These are phyloP conservation scores for Penicillium italicum DNA, from an alignment of 2,329 filamentous ascomycete genomes.

Conservation along the genomic window DNA sequence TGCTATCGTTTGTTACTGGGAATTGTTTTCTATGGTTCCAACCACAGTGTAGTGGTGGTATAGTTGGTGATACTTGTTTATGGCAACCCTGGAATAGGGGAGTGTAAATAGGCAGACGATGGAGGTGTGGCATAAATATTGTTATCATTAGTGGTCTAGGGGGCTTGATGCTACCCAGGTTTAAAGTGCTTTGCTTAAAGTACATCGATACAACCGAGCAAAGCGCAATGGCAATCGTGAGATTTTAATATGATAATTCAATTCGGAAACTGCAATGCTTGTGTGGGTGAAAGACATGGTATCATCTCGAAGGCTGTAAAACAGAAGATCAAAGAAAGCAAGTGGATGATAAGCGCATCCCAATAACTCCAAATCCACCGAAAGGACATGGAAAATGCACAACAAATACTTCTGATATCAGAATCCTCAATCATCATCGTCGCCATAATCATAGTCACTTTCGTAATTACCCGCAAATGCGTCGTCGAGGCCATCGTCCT, in stretches of 20 bases:
- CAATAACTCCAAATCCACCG: not conserved
- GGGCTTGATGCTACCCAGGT: not conserved
- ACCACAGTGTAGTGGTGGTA: not conserved
- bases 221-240: not conserved
- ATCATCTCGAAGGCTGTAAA: constrained; percentile 6
- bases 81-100: not conserved
- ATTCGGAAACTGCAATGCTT: not conserved
- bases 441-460: constrained; percentile 23
- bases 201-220: not conserved
- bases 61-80: not conserved
- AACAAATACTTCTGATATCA: not conserved
- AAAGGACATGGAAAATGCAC: not conserved
- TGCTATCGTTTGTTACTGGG: not conserved
- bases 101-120: not conserved
- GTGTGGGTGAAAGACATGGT: constrained; percentile 1
- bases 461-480: constrained; percentile 31
- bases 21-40: not conserved
- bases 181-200: not conserved
- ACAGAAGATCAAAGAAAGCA: not conserved
- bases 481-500: constrained; percentile 32
- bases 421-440: constrained; percentile 16
- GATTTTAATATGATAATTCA: not conserved
- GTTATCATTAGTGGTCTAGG: not conserved
- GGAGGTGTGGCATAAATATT: not conserved
- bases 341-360: not conserved